Conservation (phyloP, 2,329 filamentous ascomycete species). For the Colletotrichum viniferum region DNA sequence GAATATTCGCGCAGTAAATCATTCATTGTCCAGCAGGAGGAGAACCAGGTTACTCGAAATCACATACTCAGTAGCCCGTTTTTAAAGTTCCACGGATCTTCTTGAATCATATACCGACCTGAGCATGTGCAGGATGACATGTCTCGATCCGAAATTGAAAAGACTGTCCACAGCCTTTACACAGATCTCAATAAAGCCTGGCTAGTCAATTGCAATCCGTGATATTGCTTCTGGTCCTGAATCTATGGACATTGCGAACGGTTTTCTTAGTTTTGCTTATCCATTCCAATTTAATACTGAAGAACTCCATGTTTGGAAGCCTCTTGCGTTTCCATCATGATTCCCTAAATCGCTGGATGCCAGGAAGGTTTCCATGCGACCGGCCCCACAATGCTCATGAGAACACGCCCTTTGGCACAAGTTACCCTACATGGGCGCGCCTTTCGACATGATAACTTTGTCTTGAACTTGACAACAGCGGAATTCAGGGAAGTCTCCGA, state of each 20-base stretch:
- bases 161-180: not conserved
- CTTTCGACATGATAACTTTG: not conserved
- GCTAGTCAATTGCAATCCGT: not conserved
- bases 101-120: no score
- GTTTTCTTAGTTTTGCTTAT: not conserved
- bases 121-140: not conserved
- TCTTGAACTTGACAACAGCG: not conserved
- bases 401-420: not conserved
- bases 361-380: not conserved
- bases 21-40: no score
- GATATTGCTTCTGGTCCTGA: not conserved
- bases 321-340: not conserved
- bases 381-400: not conserved
- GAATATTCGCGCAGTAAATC: no score
- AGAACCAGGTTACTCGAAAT: no score
- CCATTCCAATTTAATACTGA: accelerated
- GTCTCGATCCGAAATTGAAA: not conserved
- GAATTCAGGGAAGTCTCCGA: not conserved
- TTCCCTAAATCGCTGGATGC: no score
- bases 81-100: no score
- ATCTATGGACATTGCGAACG: accelerated
- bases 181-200: not conserved
- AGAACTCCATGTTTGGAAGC: not conserved
- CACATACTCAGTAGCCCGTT: no score
- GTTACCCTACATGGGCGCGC: not conserved